These are phyloP conservation scores for Eucalyptus regnans DNA, from an alignment of 345 rosid genomes.

Conservation along the genomic window DNA sequence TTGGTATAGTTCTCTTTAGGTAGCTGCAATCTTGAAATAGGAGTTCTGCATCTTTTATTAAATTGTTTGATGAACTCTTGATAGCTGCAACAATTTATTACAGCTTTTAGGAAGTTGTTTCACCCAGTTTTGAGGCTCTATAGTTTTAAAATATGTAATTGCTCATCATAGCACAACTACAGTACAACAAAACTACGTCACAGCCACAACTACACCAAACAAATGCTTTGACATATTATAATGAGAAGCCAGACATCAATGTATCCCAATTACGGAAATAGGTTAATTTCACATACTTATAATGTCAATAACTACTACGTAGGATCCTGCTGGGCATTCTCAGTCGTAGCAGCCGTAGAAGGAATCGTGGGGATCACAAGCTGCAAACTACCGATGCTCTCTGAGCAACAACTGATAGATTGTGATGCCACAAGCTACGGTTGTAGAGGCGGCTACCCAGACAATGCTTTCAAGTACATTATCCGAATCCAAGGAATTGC, in stretches of 20 bases:
- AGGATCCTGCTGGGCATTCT: not conserved
- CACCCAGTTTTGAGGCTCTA: too few species aligned
- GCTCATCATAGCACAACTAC: too few species aligned
- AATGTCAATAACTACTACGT: not conserved
- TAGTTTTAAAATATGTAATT: too few species aligned
- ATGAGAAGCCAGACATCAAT: too few species aligned
- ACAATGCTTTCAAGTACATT: not conserved
- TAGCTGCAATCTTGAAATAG: not conserved
- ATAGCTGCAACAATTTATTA: too few species aligned
- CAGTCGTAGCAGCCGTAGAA: not conserved
- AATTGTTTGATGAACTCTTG: too few species aligned
- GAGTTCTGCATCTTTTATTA: too few species aligned
- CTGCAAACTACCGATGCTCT: not conserved
- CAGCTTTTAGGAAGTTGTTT: too few species aligned
- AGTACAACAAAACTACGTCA: too few species aligned
- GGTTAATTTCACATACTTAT: too few species aligned
- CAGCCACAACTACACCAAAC: too few species aligned
- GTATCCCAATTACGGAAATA: not conserved
- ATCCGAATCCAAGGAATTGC: not conserved
- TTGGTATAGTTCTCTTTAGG: not conserved
- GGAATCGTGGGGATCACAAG: not conserved
- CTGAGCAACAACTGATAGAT: not conserved
- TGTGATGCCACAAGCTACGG: not conserved
- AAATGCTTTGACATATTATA: too few species aligned
- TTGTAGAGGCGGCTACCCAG: not conserved